Evolutionary conservation across 2,329 filamentous ascomycete genomes (phyloP), one percentile per base, ranked within the genome.

Genomic region (Diaporthe sp.): DNA sequence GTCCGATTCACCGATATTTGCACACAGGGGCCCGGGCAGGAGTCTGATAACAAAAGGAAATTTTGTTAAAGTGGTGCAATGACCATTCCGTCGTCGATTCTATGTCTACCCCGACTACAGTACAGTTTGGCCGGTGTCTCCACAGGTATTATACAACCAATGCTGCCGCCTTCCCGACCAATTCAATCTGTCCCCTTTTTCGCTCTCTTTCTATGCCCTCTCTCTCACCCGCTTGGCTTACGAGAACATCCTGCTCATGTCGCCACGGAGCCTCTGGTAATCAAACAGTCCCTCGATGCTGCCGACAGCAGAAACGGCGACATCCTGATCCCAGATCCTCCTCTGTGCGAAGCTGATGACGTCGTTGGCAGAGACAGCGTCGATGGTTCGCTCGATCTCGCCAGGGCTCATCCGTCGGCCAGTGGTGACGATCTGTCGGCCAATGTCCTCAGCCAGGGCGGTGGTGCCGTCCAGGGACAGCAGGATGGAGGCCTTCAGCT

Each of bases 401-500:
- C 94, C 94, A 76, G 97, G 95, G 84, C 89, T 92, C 92, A 97
- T 94, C 80, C 96, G 93, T 82, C 96, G 94, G 84, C 97, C 97
- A 76, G 97, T 98, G 83, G 96, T 98, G 78, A 99, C 93, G 87
- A 99, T 95, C 89, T 99, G 97, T 86, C 97, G 95, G 83, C 97
- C 97, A 85, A 99, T 98, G 85, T 99, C 97, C 90, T 99, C 97
- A 77, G 97, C 97, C 73, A 98, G 94, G 81, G 97, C 95, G 67
- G 97, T 98, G 83, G 97, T 98, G 85, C 96, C 97, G 85, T 99
- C 97, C 44, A 99, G 95, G 72, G 95, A 98, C 79, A 99, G 93
- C 78, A 99, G 94, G 83, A 99, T 96, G 73, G 96, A 98, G 78
- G 97, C 97, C 92, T 99, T 99, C 82, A 99, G 93, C 90, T 99